Evolutionary conservation across 257 asterid species (phyloP).

Genomic region (Striga asiatica): DNA sequence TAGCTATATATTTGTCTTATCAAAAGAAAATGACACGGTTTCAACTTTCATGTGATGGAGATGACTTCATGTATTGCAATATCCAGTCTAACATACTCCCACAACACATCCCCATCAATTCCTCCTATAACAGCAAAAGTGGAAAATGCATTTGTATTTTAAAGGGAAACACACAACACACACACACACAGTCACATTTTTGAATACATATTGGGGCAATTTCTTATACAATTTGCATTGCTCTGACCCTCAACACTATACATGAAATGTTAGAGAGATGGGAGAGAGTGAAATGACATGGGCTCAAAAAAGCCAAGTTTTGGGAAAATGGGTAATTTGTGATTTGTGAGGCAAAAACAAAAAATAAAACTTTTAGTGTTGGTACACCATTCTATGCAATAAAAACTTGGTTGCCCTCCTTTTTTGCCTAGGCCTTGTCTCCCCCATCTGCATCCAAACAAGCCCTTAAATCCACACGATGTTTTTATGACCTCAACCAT

Average conservation of each 20-base stretch:
- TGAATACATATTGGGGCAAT: slow-evolving; percentile 13
- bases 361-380: slow-evolving; percentile 14
- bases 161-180: background rate
- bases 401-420: slow-evolving; percentile 6
- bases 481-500: background rate
- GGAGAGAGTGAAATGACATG: slow-evolving; percentile 37
- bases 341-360: slow-evolving; percentile 22
- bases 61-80: slow-evolving; percentile 29
- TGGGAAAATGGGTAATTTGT: slow-evolving; percentile 38
- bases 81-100: slow-evolving; percentile 26
- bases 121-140: slow-evolving; percentile 30
- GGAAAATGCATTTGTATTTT: slow-evolving; percentile 12
- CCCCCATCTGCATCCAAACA: slow-evolving; percentile 24
- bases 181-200: too few species aligned
- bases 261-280: slow-evolving; percentile 13
- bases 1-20: too few species aligned
- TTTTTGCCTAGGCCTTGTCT: slow-evolving; percentile 31
- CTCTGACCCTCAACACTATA: slow-evolving; percentile 16
- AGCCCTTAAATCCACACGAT: slow-evolving; percentile 21
- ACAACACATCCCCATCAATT: slow-evolving; percentile 29
- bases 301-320: slow-evolving; percentile 22
- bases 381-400: slow-evolving; percentile 33
- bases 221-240: slow-evolving; percentile 25
- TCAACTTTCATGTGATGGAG: slow-evolving; percentile 26
- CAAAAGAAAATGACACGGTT: slow-evolving; percentile 15